These are phyloP conservation scores for Eremochloa ophiuroides DNA, from an alignment of 176 grass and related monocot species.

Conservation along the genomic window DNA sequence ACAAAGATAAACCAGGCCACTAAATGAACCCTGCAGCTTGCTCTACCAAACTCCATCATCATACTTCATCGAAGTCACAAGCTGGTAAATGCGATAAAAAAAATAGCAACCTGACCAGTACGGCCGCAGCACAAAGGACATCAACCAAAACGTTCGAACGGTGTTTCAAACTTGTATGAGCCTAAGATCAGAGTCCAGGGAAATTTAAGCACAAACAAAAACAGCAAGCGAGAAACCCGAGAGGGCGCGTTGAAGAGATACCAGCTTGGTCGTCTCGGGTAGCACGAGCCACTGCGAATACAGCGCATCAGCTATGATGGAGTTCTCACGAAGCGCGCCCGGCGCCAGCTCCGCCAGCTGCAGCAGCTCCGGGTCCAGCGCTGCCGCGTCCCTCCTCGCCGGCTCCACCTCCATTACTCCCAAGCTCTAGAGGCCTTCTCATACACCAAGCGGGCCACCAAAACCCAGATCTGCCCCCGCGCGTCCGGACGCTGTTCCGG, in stretches of 20 bases:
- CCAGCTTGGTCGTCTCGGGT: slow-evolving; percentile 83
- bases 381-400: slow-evolving; percentile 61
- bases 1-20: neutral
- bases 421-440: slow-evolving; percentile 52
- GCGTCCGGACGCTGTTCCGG: slow-evolving; percentile 6
- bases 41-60: slow-evolving; percentile 10
- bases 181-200: slow-evolving; percentile 22
- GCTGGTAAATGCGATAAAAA: neutral
- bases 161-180: neutral
- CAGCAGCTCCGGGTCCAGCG: slow-evolving; percentile 91
- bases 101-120: slow-evolving; percentile 12
- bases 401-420: slow-evolving; percentile 72
- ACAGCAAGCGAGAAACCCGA: neutral
- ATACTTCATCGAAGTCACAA: slow-evolving; percentile 8
- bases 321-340: slow-evolving; percentile 65
- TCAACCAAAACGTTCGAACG: neutral
- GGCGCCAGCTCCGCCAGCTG: slow-evolving; percentile 89
- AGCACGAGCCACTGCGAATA: slow-evolving; percentile 93
- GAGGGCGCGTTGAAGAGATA: slow-evolving; percentile 27
- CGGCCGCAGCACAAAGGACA: neutral
- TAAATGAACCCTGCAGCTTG: neutral
- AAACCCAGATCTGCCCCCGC: slow-evolving; percentile 51
- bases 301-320: slow-evolving; percentile 53
- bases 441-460: slow-evolving; percentile 45
- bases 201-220: slow-evolving; percentile 18